Evolutionary conservation across 2,329 filamentous ascomycete genomes (phyloP).

Genomic region (Chaetomium sp.): DNA sequence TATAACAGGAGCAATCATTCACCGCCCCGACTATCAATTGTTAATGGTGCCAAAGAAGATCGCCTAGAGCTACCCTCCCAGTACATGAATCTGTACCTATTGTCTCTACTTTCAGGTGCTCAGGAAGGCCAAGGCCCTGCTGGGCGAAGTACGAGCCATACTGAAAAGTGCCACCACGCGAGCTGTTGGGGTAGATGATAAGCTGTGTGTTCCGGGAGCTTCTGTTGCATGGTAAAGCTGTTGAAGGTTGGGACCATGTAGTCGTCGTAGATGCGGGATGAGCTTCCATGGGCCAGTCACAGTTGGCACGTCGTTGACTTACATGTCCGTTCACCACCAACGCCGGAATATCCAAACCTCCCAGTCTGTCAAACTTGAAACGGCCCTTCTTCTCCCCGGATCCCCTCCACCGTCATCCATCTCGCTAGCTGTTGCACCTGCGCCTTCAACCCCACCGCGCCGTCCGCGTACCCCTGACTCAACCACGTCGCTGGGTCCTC

Average conservation of each 20-base stretch:
- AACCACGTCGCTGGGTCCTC: constrained; percentile 24
- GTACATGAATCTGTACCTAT: too few species aligned
- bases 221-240: constrained; percentile 44
- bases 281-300: neutral
- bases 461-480: constrained; percentile 36
- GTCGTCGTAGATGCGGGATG: constrained; percentile 27
- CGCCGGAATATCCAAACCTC: constrained; percentile 42
- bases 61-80: too few species aligned
- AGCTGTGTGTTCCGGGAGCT: constrained; percentile 35
- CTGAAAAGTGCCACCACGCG: constrained; percentile 32
- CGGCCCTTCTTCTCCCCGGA: constrained; percentile 39
- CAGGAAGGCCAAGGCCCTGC: constrained; percentile 24
- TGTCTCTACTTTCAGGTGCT: neutral
- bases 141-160: constrained; percentile 29
- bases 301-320: constrained; percentile 27
- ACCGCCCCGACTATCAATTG: too few species aligned
- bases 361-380: constrained; percentile 42
- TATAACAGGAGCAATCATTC: too few species aligned
- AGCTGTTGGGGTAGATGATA: constrained; percentile 30
- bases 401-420: constrained; percentile 39
- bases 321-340: constrained; percentile 44
- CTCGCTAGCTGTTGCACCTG: constrained; percentile 42
- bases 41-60: too few species aligned
- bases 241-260: constrained; percentile 44
- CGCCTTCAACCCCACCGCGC: constrained; percentile 36